Percentiles rank a stretch among this genome's conserved stretches.
Evolutionary conservation across 2,329 filamentous ascomycete genomes (phyloP).

Genomic region (Hortaea sp.): DNA sequence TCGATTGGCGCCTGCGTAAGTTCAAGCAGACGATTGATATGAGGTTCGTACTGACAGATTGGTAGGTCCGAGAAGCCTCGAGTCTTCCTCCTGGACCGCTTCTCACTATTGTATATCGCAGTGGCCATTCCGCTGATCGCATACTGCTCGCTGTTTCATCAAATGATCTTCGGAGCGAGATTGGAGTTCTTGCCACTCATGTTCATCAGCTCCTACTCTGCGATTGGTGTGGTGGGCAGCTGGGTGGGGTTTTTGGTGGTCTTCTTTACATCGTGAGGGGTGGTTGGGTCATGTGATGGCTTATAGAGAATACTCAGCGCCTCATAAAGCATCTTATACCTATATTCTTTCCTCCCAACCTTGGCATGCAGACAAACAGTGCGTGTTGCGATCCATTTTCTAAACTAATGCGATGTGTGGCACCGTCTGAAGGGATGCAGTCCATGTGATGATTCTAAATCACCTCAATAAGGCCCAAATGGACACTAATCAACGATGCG

Average conservation of each 20-base stretch:
- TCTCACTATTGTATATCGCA: constrained; percentile 80
- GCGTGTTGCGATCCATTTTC: not conserved
- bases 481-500: too few relatives aligned
- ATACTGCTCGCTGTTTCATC: constrained; percentile 80
- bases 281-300: not conserved
- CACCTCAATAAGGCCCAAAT: too few relatives aligned
- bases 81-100: constrained; percentile 83
- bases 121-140: constrained; percentile 79
- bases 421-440: too few relatives aligned
- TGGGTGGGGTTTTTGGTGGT: constrained; percentile 93
- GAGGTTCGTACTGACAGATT: constrained; percentile 1
- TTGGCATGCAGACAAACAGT: not conserved
- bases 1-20: constrained; percentile 66
- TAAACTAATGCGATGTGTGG: too few relatives aligned
- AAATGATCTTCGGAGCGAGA: constrained; percentile 67
- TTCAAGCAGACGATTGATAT: constrained; percentile 6
- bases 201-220: constrained; percentile 92
- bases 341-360: too few relatives aligned
- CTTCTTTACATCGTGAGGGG: constrained; percentile 50
- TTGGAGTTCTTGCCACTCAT: constrained; percentile 91
- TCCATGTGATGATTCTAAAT: too few relatives aligned
- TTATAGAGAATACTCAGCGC: not conserved
- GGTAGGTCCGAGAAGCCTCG: constrained; percentile 58
- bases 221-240: constrained; percentile 87
- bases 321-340: not conserved